Percentiles rank a stretch among this genome's conserved stretches.
Evolutionary conservation across 176 grass and related monocot species (phyloP).

Genomic region (Echinochloa phyllopogon): DNA sequence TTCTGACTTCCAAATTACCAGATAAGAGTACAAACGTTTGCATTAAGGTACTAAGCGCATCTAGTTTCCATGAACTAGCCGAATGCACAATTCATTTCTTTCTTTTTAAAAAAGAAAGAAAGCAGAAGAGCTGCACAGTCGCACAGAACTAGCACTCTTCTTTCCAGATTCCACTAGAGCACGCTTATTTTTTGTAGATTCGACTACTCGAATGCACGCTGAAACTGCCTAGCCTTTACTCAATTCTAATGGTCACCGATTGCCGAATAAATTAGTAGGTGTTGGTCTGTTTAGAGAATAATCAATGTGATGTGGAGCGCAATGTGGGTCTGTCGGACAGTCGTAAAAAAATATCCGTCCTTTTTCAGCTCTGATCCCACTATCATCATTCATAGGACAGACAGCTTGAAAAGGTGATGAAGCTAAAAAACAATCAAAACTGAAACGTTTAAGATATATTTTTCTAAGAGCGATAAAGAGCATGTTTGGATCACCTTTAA

Average conservation of each 20-base stretch:
- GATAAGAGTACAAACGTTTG: conserved; percentile 22
- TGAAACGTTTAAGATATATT: background rate
- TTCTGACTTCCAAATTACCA: background rate
- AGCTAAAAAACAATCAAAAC: background rate
- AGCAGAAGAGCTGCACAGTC: background rate
- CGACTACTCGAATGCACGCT: background rate
- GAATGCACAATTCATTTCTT: background rate
- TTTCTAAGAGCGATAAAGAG: background rate
- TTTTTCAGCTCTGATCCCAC: conserved; percentile 5
- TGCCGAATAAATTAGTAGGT: conserved; percentile 24
- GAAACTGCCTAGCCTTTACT: conserved; percentile 16
- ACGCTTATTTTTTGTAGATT: background rate
- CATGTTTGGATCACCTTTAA: no score
- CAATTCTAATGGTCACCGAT: background rate
- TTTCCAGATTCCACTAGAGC: conserved; percentile 22
- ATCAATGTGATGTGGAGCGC: conserved; percentile 37
- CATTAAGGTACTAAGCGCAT: background rate
- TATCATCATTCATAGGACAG: background rate
- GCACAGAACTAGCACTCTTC: background rate
- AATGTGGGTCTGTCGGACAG: conserved; percentile 19
- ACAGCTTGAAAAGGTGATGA: background rate
- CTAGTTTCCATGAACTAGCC: background rate
- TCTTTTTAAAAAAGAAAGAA: background rate
- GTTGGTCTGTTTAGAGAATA: conserved; percentile 9
- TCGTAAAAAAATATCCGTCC: background rate